A percentile compares a stretch with the other conserved stretches of the same genome.
phyloP scores from a whole-genome alignment of 2,329 filamentous ascomycete genomes.

The Monilinia fructicola region DNA sequence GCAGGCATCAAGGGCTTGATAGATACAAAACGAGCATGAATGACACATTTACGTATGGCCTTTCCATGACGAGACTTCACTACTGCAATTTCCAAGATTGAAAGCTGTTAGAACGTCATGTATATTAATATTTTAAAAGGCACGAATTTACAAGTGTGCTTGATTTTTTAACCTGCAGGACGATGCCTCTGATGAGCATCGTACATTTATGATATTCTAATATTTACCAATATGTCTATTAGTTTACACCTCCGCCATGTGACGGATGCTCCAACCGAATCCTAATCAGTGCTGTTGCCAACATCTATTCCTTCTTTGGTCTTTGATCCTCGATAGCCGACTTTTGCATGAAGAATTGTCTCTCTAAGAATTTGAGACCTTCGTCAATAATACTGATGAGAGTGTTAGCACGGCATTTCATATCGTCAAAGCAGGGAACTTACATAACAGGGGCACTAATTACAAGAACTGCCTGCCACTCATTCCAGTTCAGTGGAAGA shows the following conservation, averaged over 20 bases:
- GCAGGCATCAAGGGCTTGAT: conserved; percentile 17
- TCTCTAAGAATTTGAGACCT: conserved; percentile 62
- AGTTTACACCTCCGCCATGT: conserved; percentile 28
- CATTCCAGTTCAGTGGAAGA: conserved; percentile 75
- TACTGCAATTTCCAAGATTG: not conserved
- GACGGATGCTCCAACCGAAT: not conserved
- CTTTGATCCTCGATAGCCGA: conserved; percentile 32
- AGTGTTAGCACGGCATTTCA: conserved; percentile 1
- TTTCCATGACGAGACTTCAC: not conserved
- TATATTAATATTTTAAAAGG: not conserved
- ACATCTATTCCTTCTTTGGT: conserved; percentile 39
- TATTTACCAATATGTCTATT: conserved; percentile 35
- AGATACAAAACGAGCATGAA: conserved; percentile 20
- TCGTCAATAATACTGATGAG: conserved; percentile 63
- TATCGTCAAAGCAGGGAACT: conserved; percentile 46
- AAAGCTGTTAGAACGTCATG: not conserved
- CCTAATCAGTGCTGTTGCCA: not conserved
- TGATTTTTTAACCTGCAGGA: not conserved
- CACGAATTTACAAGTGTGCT: not conserved
- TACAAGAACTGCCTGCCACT: conserved; percentile 87
- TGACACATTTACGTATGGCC: conserved; percentile 14
- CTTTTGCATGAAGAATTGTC: conserved; percentile 48
- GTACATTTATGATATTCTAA: conserved; percentile 30
- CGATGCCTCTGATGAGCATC: not conserved
- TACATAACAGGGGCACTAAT: conserved; percentile 93